Percentiles rank a stretch among this genome's conserved stretches.
Conservation (phyloP, 805 yeast species). For the Metschnikowia colocasiae region DNA sequence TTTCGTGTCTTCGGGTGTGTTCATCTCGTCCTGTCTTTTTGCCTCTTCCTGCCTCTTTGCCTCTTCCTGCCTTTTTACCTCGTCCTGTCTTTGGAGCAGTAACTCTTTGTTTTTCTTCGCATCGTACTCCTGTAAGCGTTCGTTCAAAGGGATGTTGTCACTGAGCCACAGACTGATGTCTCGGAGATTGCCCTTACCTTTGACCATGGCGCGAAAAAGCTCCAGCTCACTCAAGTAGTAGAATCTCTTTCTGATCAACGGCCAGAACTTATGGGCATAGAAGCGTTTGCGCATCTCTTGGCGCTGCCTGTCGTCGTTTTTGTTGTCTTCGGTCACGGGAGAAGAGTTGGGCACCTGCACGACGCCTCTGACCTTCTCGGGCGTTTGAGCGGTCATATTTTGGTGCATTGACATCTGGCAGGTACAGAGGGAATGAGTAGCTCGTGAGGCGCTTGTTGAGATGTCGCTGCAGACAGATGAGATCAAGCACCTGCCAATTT, state of each 20-base stretch:
- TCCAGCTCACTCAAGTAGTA: slow-evolving; percentile 39
- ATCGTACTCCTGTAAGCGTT: slow-evolving; percentile 15
- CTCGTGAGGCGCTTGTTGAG: not conserved
- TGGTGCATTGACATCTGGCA: not conserved
- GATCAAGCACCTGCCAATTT: slow-evolving; percentile 1
- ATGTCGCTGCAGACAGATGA: slow-evolving; percentile 1
- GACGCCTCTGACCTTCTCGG: slow-evolving; percentile 12
- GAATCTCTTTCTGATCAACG: slow-evolving; percentile 33
- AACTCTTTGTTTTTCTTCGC: slow-evolving; percentile 7
- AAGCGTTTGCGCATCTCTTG: slow-evolving; percentile 25
- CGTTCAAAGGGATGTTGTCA: slow-evolving; percentile 23
- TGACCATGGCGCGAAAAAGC: slow-evolving; percentile 39
- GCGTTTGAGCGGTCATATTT: slow-evolving; percentile 14
- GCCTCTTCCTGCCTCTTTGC: too few relatives aligned
- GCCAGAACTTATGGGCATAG: slow-evolving; percentile 39
- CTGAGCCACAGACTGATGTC: slow-evolving; percentile 38
- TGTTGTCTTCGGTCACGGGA: slow-evolving; percentile 24
- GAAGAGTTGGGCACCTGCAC: slow-evolving; percentile 42
- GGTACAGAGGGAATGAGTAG: not conserved
- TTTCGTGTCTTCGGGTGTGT: not conserved
- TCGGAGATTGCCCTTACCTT: slow-evolving; percentile 41
- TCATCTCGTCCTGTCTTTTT: not conserved
- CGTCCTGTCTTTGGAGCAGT: not conserved
- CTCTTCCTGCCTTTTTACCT: not conserved
- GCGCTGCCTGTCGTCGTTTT: slow-evolving; percentile 15